A percentile compares a stretch with the other conserved stretches of the same genome.
phyloP scores from a whole-genome alignment of 2,329 filamentous ascomycete species.

The Aureobasidium sp. region DNA sequence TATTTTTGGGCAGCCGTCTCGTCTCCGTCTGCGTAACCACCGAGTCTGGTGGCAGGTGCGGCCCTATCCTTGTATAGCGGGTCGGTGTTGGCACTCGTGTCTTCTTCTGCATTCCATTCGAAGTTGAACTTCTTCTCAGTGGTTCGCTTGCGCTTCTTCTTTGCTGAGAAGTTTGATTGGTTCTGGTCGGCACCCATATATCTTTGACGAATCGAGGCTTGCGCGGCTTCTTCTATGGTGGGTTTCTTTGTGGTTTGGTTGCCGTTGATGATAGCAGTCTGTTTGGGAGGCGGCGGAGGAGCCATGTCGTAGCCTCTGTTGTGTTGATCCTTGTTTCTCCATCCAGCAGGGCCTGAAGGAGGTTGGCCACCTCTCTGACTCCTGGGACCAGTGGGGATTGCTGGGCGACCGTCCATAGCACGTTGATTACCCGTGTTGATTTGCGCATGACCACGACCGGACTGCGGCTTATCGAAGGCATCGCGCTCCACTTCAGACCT shows the following conservation, averaged over 20 bases:
- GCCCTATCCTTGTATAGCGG: conserved; percentile 64
- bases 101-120: conserved; percentile 92
- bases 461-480: conserved; percentile 7
- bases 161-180: conserved; percentile 79
- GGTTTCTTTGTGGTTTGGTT: conserved; percentile 34
- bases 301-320: conserved; percentile 44
- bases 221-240: conserved; percentile 55
- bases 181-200: conserved; percentile 92
- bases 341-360: conserved; percentile 30
- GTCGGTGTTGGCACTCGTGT: conserved; percentile 78
- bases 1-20: conserved; percentile 42
- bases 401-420: conserved; percentile 15
- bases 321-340: conserved; percentile 30
- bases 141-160: conserved; percentile 89
- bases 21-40: conserved; percentile 56
- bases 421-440: conserved; percentile 9
- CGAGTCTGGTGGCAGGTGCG: conserved; percentile 55
- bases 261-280: conserved; percentile 27
- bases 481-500: conserved; percentile 34
- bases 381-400: conserved; percentile 63
- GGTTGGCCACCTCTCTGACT: conserved; percentile 35
- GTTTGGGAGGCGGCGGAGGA: conserved; percentile 38
- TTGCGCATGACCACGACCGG: conserved; percentile 11
- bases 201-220: conserved; percentile 63
- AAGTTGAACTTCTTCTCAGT: conserved; percentile 99